Evolutionary conservation across 2,329 filamentous ascomycete genomes (phyloP).

Genomic region (Rutstroemia sp.): DNA sequence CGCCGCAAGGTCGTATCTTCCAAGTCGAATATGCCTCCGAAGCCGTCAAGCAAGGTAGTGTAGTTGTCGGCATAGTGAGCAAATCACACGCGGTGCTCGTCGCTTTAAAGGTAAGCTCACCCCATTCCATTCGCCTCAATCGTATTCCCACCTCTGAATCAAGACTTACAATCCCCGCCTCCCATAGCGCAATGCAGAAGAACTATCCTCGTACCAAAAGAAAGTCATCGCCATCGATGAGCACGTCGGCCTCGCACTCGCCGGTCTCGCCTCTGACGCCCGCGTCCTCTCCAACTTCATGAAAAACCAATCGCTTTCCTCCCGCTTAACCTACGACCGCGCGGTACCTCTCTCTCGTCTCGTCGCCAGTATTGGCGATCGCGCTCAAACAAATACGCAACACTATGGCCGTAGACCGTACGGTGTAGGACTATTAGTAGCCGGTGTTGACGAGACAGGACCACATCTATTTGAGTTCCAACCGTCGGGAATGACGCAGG

Average conservation of each 20-base stretch:
- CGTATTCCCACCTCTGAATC: neutral
- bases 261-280: constrained; percentile 92
- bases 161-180: neutral
- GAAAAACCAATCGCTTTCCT: constrained; percentile 97
- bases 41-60: constrained; percentile 97
- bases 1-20: constrained; percentile 97
- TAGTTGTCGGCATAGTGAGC: constrained; percentile 93
- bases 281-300: constrained; percentile 99
- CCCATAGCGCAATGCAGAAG: constrained; percentile 93
- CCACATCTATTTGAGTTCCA: constrained; percentile 99
- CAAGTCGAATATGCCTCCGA: constrained; percentile 99
- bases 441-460: constrained; percentile 87
- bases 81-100: constrained; percentile 96
- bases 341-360: constrained; percentile 85
- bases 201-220: constrained; percentile 99
- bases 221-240: constrained; percentile 97
- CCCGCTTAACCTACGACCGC: constrained; percentile 91
- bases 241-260: constrained; percentile 91
- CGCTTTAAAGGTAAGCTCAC: constrained; percentile 73
- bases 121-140: neutral
- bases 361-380: constrained; percentile 86
- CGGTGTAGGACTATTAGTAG: constrained; percentile 86
- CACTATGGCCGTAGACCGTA: constrained; percentile 95
- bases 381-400: constrained; percentile 96
- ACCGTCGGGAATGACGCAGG: constrained; percentile 89